These are phyloP conservation scores for Phialophora chinensis DNA, from an alignment of 2,329 filamentous ascomycete genomes.

Conservation along the genomic window DNA sequence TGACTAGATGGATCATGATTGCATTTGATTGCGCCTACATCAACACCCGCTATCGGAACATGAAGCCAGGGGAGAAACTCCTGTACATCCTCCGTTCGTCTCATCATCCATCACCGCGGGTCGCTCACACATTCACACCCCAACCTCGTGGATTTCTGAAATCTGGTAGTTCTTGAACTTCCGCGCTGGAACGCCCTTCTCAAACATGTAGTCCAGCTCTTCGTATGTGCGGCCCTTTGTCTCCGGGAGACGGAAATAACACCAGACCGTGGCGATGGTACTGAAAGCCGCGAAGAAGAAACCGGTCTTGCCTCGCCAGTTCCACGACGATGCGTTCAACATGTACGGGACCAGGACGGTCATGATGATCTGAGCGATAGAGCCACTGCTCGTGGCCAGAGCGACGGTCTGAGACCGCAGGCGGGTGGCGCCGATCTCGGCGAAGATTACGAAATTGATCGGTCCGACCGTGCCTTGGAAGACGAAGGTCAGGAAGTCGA, in stretches of 20 bases:
- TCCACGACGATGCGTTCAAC: constrained; percentile 40
- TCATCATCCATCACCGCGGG: neutral
- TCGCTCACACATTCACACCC: constrained; percentile 2
- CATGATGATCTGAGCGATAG: constrained; percentile 56
- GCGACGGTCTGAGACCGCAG: constrained; percentile 61
- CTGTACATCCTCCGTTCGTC: neutral
- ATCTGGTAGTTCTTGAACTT: constrained; percentile 34
- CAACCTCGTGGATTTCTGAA: constrained; percentile 10
- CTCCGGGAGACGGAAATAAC: constrained; percentile 42
- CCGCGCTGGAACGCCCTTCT: constrained; percentile 34
- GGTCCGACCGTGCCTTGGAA: constrained; percentile 63
- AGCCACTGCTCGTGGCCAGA: constrained; percentile 59
- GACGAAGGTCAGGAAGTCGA: constrained; percentile 61
- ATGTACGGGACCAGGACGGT: constrained; percentile 48
- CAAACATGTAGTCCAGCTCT: constrained; percentile 44
- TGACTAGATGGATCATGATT: neutral
- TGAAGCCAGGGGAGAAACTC: too few species aligned
- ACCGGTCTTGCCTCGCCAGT: constrained; percentile 45
- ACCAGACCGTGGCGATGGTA: constrained; percentile 49
- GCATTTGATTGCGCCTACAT: neutral
- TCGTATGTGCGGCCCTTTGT: constrained; percentile 40
- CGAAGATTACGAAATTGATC: constrained; percentile 58
- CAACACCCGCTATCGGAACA: neutral
- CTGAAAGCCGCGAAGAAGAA: constrained; percentile 71
- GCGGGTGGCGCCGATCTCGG: constrained; percentile 59